Percentiles rank a stretch among this genome's conserved stretches.
Evolutionary conservation across 73 alveolate species (phyloP).

Genomic region (Tetrahymena borealis): DNA sequence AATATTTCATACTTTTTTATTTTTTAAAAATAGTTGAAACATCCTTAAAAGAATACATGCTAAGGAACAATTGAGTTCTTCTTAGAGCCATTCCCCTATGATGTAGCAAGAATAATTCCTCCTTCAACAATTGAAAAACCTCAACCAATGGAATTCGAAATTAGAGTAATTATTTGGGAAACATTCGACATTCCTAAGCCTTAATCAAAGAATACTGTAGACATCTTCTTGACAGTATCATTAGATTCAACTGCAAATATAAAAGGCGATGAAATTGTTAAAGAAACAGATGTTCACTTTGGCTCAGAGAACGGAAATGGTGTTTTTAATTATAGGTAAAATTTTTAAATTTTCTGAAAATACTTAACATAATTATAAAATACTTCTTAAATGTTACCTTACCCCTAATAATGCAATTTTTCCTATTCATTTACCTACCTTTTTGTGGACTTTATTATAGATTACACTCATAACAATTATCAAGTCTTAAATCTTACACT

Average conservation of each 20-base stretch:
- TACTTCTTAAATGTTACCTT: too few relatives aligned
- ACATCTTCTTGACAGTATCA: conserved; percentile 69
- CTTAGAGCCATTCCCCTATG: conserved; percentile 75
- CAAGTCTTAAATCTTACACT: too few relatives aligned
- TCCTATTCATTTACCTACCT: too few relatives aligned
- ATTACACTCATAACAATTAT: too few relatives aligned
- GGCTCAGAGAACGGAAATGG: conserved; percentile 94
- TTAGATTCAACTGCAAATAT: conserved; percentile 88
- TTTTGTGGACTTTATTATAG: too few relatives aligned
- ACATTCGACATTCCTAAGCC: conserved; percentile 83
- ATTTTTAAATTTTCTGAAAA: conserved; percentile 58
- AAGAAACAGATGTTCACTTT: conserved; percentile 90
- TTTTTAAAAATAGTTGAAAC: not conserved
- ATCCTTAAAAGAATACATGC: conserved; percentile 61
- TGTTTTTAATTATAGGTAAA: conserved; percentile 84
- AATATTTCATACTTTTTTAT: too few relatives aligned
- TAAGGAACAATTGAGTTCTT: conserved; percentile 90
- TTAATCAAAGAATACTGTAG: conserved; percentile 79
- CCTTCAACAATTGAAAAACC: conserved; percentile 66
- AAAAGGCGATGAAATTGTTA: conserved; percentile 57
- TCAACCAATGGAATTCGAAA: conserved; percentile 81
- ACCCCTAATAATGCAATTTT: too few relatives aligned
- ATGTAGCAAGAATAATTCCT: conserved; percentile 66
- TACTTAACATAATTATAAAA: too few relatives aligned
- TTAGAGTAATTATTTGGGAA: conserved; percentile 92